phyloP scores from a whole-genome alignment of 768 basidiomycete genomes.

The Boletus bicolor region DNA sequence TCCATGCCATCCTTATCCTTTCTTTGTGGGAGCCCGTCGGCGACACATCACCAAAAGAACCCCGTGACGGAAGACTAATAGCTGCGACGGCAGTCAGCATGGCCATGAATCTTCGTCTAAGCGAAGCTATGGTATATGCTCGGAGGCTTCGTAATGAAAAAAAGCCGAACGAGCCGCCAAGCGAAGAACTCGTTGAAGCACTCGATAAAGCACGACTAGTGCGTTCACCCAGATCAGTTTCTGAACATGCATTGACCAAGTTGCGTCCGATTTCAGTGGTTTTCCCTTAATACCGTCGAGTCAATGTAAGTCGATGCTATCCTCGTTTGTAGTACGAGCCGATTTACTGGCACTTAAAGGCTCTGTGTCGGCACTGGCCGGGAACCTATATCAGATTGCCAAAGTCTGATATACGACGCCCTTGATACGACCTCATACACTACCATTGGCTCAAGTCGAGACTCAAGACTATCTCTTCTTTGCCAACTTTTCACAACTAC shows the following conservation, averaged over 20 bases:
- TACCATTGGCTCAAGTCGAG: constrained; percentile 26
- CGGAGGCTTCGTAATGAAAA: constrained; percentile 29
- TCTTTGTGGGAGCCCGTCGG: constrained; percentile 44
- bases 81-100: constrained; percentile 43
- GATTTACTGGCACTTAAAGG: constrained; percentile 24
- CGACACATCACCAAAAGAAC: constrained; percentile 28
- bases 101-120: constrained; percentile 44
- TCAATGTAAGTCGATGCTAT: constrained; percentile 31
- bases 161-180: constrained; percentile 25
- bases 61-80: constrained; percentile 39
- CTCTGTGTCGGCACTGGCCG: constrained; percentile 43
- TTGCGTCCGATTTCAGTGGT: constrained; percentile 33
- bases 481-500: constrained; percentile 36
- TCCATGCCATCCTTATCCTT: constrained; percentile 41
- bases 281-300: constrained; percentile 37
- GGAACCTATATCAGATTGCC: constrained; percentile 36
- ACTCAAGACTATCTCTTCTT: constrained; percentile 37
- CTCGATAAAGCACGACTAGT: constrained; percentile 39
- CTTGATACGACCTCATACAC: constrained; percentile 27
- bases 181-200: constrained; percentile 32
- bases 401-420: constrained; percentile 29
- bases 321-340: neutral
- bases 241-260: constrained; percentile 14
- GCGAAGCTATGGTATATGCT: constrained; percentile 35
- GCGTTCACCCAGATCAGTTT: constrained; percentile 13